These are phyloP conservation scores for Starmera pachycereana DNA, from an alignment of 805 yeast species.

Conservation along the genomic window DNA sequence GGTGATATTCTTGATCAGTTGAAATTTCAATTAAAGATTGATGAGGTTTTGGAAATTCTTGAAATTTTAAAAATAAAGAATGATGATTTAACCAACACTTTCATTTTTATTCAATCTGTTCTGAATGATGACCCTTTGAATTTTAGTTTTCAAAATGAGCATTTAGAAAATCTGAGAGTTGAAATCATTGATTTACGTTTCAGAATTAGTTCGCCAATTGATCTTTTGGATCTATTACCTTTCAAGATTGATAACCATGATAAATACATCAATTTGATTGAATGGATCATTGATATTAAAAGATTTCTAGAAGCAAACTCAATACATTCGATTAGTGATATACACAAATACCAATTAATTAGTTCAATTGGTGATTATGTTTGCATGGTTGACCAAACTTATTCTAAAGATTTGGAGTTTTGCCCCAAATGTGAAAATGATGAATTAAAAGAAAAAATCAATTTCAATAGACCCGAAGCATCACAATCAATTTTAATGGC, in stretches of 20 bases:
- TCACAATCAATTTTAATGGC: not conserved
- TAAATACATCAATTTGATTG: not conserved
- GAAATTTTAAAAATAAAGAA: too few species aligned
- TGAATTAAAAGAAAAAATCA: not conserved
- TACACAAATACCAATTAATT: conserved; percentile 6
- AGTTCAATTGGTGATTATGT: conserved; percentile 29
- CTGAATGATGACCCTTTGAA: not conserved
- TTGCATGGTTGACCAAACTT: conserved; percentile 19
- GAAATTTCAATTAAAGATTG: too few species aligned
- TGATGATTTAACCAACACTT: too few species aligned
- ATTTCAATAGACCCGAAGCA: not conserved
- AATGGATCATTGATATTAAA: not conserved
- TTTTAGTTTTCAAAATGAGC: not conserved
- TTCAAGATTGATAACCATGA: too few species aligned
- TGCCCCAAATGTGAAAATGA: not conserved
- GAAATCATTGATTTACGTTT: not conserved
- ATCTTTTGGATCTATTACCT: too few species aligned
- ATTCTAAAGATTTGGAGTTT: not conserved
- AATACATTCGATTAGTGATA: not conserved
- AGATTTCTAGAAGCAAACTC: not conserved
- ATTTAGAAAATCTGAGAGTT: not conserved
- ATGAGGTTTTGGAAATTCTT: too few species aligned
- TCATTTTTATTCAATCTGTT: not conserved
- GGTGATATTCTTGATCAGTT: too few species aligned
- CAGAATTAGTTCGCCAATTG: too few species aligned